A percentile compares a stretch with the other conserved stretches of the same genome.
Evolutionary conservation across 495 filamentous ascomycete genomes (phyloP).

Genomic region (Daldinia grandis): DNA sequence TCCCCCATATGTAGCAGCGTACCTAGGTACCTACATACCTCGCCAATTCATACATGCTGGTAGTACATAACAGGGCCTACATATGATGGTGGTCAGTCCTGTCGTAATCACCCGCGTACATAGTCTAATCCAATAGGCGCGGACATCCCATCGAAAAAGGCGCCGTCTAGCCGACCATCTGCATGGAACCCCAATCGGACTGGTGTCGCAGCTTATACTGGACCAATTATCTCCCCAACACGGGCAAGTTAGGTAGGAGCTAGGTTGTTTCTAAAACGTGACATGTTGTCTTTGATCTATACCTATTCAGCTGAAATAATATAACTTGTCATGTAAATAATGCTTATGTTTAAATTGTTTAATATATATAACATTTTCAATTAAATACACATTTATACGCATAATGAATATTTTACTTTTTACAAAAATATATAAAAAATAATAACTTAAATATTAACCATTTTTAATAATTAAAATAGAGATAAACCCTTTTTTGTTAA

Average conservation of each 20-base stretch:
- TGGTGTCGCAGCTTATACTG: neutral
- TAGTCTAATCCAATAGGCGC: slow-evolving; percentile 2
- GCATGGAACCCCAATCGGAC: slow-evolving; percentile 18
- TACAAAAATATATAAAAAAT: no score
- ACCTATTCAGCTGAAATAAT: slow-evolving; percentile 23
- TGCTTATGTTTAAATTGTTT: slow-evolving; percentile 8
- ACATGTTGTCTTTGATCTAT: slow-evolving; percentile 2
- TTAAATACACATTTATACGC: no score
- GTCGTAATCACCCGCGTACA: slow-evolving; percentile 17
- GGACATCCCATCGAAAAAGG: neutral
- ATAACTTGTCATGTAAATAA: slow-evolving; percentile 22
- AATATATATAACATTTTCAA: no score
- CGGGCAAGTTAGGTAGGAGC: slow-evolving; percentile 1
- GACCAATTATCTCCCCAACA: slow-evolving; percentile 30
- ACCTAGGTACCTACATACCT: neutral
- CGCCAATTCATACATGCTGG: neutral
- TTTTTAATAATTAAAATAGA: no score
- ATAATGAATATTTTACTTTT: no score
- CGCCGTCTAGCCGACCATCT: slow-evolving; percentile 9
- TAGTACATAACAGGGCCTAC: no score
- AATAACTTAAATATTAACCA: no score
- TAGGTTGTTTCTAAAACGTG: neutral
- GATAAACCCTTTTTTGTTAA: no score
- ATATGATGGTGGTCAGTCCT: slow-evolving; percentile 7
- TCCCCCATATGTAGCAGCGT: neutral